A percentile compares a stretch with the other conserved stretches of the same genome.
phyloP scores from a whole-genome alignment of 73 alveolate species.

The Paramecium sonneborni region DNA sequence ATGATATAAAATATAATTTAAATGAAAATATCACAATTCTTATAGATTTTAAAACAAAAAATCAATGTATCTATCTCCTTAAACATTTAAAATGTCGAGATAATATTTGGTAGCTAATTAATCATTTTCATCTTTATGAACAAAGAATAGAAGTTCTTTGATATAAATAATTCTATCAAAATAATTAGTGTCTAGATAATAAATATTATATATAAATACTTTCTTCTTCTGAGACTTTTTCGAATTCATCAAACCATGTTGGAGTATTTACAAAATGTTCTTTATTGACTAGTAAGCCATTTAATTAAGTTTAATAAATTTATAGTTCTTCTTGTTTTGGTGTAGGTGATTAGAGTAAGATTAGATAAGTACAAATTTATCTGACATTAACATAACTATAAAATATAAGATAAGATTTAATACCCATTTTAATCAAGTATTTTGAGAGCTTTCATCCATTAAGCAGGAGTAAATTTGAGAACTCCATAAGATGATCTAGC shows the following conservation, averaged over 20 bases:
- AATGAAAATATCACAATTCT: not conserved
- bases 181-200: slow-evolving; percentile 54
- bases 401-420: too few relatives aligned
- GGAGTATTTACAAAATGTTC: slow-evolving; percentile 5
- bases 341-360: not conserved
- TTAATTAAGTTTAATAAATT: not conserved
- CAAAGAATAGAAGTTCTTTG: slow-evolving; percentile 62
- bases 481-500: slow-evolving; percentile 43
- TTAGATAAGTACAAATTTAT: slow-evolving; percentile 39
- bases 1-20: not conserved
- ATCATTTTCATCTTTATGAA: slow-evolving; percentile 65
- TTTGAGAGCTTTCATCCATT: slow-evolving; percentile 52
- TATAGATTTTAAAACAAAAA: not conserved
- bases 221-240: slow-evolving; percentile 31
- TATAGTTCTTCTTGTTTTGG: slow-evolving; percentile 33
- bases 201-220: not conserved
- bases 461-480: not conserved
- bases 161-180: slow-evolving; percentile 60
- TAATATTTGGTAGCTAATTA: slow-evolving; percentile 19
- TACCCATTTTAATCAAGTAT: slow-evolving; percentile 42
- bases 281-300: not conserved
- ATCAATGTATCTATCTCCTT: slow-evolving; percentile 47
- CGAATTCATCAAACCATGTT: slow-evolving; percentile 55
- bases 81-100: slow-evolving; percentile 17
- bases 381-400: slow-evolving; percentile 44